Conservation (phyloP, 352 stramenopile genomes). For the Globisporangium abappressorium region DNA sequence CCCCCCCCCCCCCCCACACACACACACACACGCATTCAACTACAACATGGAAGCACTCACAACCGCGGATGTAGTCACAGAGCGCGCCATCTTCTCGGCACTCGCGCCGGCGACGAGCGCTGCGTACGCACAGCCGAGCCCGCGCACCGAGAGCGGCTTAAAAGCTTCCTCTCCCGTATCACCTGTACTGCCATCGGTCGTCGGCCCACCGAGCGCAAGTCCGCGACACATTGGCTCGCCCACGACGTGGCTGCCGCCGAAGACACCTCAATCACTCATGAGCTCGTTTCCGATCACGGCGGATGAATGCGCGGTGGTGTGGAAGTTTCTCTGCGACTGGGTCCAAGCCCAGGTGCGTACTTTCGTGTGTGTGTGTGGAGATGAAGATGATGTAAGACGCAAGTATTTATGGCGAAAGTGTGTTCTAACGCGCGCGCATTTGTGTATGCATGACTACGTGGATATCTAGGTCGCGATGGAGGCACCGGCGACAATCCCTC, state of each 20-base stretch:
- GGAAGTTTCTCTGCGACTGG: slow-evolving; percentile 73
- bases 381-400: not conserved
- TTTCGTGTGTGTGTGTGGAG: too few relatives aligned
- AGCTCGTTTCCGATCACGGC: slow-evolving; percentile 45
- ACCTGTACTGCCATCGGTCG: not conserved
- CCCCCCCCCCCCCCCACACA: too few relatives aligned
- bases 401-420: not conserved
- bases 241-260: slow-evolving; percentile 21
- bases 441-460: not conserved
- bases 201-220: not conserved
- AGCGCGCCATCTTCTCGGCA: slow-evolving; percentile 44
- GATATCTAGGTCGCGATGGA: slow-evolving; percentile 66
- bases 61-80: slow-evolving; percentile 27
- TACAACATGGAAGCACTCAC: slow-evolving; percentile 3
- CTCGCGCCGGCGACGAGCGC: slow-evolving; percentile 15
- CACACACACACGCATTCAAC: too few relatives aligned
- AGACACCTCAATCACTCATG: slow-evolving; percentile 56
- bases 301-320: slow-evolving; percentile 46
- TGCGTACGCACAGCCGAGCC: not conserved
- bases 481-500: slow-evolving; percentile 57
- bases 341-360: slow-evolving; percentile 47
- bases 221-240: not conserved
- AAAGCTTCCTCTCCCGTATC: not conserved
- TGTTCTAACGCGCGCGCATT: not conserved
- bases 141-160: not conserved